Evolutionary conservation across 176 grass and related monocot genomes (phyloP), one percentile per base, ranked within the genome.

Genomic region (Avena sativa): DNA sequence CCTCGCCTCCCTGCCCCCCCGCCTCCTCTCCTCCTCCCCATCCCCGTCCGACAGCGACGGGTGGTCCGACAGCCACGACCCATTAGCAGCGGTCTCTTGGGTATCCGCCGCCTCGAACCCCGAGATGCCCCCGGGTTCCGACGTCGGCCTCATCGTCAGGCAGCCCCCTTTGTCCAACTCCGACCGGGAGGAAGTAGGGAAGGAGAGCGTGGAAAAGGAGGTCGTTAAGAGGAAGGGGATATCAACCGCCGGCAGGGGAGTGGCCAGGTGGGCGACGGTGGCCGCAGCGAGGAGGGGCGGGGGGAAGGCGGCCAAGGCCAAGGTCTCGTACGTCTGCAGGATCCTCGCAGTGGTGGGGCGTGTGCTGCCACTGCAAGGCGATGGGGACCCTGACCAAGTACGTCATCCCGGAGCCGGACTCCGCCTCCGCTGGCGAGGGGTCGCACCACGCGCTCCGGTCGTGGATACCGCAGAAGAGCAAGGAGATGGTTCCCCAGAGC

Each of bases 331-430:
- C 61, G 85, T 86, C 14, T 98, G 95, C 83, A 85, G 81, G 38
- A 11, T 76, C 68, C 1, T 85, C 88, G 23, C 89, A 95, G 81
- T 98, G 95, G 95, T 95, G 93, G 93, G 91, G 95, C 7, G 40
- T 0, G 8, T 98, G 93, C 82, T 85, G 71, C 16, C 12, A 68
- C 52, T 98, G 95, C 85, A 0, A 9, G 0, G 53, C 77, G 2
- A 1, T 1, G 4, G 85, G 85, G 12, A 85, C 87, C 2, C 0
- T 98, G 6, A 82, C 20, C 2, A 5, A 74, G 36, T 93, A 60
- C 30, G 9, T 55, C 20, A 28, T 28, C 28, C 9, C 57, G 3
- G 43, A 64, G 47, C 0, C 59, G 2, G 75, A 26, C 0, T 11
- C 20, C 7, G 58, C 43, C 52, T 17, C 52, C 1, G 20, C 36